Evolutionary conservation across 75 land plant genomes (phyloP), one percentile per base, ranked within the genome.

Genomic region (Adiantum capillusveneris): DNA sequence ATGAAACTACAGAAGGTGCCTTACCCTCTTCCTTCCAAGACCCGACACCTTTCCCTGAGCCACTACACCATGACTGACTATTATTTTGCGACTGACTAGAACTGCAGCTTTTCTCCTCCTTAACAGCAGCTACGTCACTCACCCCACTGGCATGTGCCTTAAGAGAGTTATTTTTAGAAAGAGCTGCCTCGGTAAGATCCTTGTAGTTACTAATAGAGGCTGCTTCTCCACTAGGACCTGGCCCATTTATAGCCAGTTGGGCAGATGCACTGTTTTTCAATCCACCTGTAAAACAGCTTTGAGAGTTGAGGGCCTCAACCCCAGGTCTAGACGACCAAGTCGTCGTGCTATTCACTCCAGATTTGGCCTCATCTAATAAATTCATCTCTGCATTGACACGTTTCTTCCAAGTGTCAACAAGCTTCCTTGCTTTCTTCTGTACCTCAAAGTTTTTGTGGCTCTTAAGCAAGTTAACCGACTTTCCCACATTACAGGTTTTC

Each of bases 341-440:
- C 19, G 78, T 76, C 51, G 66, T 60, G 53, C 71, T 84, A 34
- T 41, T 66, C 16, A 79, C 66, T 26, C 81, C 86, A 67, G 85
- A 59, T 51, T 81, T 93, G 17, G 70, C 77, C 75, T 95, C 99
- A 64, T 62, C 80, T 41, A 65, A 66, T 18, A 25, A 65, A 59
- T 81, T 84, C 85, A 84, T 81, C 62, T 84, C 87, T 55, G 77
- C 71, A 53, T 79, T 77, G 0, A 83, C 86, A 7, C 81, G 78
- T 56, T 82, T 84, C 75, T 84, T 84, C 99, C 99, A 95, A 25
- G 78, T 84, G 34, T 95, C 99, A 58, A 95, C 93, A 44, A 95
- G 67, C 63, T 82, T 84, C 30, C 86, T 77, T 24, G 97, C 88
- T 69, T 84, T 95, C 63, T 75, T 95, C 82, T 95, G 99, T 57